A percentile compares a stretch with the other conserved stretches of the same genome.
These are phyloP conservation scores for Trametes cinnabarina DNA, from an alignment of 768 basidiomycete genomes.

Conservation along the genomic window DNA sequence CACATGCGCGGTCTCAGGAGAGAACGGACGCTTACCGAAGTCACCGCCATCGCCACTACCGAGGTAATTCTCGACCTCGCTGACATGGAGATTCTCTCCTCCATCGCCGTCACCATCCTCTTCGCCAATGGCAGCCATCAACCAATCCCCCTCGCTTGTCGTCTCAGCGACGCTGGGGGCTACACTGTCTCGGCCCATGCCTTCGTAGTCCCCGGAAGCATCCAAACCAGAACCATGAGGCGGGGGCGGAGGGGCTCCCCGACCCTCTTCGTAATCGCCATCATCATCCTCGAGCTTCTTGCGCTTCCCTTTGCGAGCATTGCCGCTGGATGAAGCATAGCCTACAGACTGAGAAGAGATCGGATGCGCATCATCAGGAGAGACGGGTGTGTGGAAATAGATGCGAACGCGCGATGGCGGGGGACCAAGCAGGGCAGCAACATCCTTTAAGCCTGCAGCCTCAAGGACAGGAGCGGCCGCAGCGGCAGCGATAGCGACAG, in stretches of 20 bases:
- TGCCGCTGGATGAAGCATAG: constrained; percentile 46
- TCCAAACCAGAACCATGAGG: constrained; percentile 40
- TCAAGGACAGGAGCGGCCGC: constrained; percentile 20
- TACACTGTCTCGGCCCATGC: constrained; percentile 54
- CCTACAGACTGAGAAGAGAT: constrained; percentile 61
- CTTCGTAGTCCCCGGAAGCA: constrained; percentile 43
- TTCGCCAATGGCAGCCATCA: constrained; percentile 83
- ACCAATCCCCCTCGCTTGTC: constrained; percentile 77
- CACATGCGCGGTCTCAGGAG: constrained; percentile 26
- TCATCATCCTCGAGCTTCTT: constrained; percentile 91
- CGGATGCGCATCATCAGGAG: constrained; percentile 75
- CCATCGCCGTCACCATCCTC: constrained; percentile 29
- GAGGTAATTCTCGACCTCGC: constrained; percentile 22
- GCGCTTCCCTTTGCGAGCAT: constrained; percentile 73
- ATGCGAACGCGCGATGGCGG: constrained; percentile 83
- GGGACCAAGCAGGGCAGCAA: constrained; percentile 33
- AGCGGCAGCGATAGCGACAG: constrained; percentile 9
- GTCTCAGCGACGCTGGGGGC: constrained; percentile 65
- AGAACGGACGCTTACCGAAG: constrained; percentile 33
- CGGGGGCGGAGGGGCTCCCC: constrained; percentile 66
- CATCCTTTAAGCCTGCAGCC: constrained; percentile 20
- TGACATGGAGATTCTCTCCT: constrained; percentile 21
- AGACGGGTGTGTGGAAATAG: constrained; percentile 88
- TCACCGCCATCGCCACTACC: constrained; percentile 28
- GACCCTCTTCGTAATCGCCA: constrained; percentile 71